Evolutionary conservation across 2,329 filamentous ascomycete genomes (phyloP).

Genomic region (Pseudogymnoascus destructans): DNA sequence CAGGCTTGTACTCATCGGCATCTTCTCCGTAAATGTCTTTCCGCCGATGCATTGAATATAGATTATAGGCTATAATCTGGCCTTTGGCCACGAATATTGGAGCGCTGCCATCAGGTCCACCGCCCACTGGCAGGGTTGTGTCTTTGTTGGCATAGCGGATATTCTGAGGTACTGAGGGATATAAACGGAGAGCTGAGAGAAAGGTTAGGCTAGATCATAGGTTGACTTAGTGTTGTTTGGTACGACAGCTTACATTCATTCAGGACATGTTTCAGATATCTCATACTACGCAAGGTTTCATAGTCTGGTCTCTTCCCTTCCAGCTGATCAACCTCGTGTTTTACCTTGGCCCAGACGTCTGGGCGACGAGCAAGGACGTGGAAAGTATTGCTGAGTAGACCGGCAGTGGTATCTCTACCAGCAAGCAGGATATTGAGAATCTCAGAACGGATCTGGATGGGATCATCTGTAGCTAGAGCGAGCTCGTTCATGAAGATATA

Average conservation of each 20-base stretch:
- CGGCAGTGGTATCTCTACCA: slow-evolving; percentile 45
- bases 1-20: slow-evolving; percentile 27
- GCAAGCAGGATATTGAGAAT: slow-evolving; percentile 42
- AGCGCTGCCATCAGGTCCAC: slow-evolving; percentile 25
- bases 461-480: slow-evolving; percentile 34
- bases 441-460: slow-evolving; percentile 33
- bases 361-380: slow-evolving; percentile 31
- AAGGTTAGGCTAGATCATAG: slow-evolving; percentile 31
- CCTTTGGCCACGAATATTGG: slow-evolving; percentile 26
- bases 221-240: neutral
- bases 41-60: slow-evolving; percentile 23
- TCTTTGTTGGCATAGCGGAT: slow-evolving; percentile 35
- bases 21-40: slow-evolving; percentile 26
- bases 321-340: slow-evolving; percentile 24
- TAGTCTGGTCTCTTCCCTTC: slow-evolving; percentile 18
- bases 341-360: slow-evolving; percentile 31
- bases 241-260: slow-evolving; percentile 17
- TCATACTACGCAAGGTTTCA: slow-evolving; percentile 19
- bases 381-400: slow-evolving; percentile 37
- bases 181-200: slow-evolving; percentile 35
- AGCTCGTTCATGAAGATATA: slow-evolving; percentile 36
- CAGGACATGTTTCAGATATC: slow-evolving; percentile 22
- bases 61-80: slow-evolving; percentile 17
- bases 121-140: slow-evolving; percentile 27
- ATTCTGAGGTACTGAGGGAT: slow-evolving; percentile 42